Evolutionary conservation across 768 basidiomycete genomes (phyloP).

Genomic region (Mycena rosella): DNA sequence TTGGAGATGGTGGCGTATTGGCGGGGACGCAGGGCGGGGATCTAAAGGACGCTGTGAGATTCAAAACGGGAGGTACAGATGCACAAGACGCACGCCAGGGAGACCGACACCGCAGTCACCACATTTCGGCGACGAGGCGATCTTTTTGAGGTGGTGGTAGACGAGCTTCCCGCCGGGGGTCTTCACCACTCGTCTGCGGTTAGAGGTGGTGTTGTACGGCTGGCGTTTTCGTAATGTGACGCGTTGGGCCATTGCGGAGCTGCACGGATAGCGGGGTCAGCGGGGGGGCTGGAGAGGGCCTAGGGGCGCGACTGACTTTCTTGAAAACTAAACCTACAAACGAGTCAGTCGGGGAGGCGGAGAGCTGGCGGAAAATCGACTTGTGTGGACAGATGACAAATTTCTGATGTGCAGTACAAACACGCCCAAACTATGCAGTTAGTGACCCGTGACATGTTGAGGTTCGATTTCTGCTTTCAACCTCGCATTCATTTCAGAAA

Average conservation of each 20-base stretch:
- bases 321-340: constrained; percentile 23
- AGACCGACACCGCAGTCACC: constrained; percentile 98
- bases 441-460: neutral
- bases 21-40: constrained; percentile 96
- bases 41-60: constrained; percentile 56
- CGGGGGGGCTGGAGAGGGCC: neutral
- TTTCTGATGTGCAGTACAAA: neutral
- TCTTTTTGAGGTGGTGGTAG: constrained; percentile 98
- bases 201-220: constrained; percentile 98
- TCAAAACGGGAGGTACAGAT: constrained; percentile 1
- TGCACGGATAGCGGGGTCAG: neutral
- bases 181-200: constrained; percentile 95
- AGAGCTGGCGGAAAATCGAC: constrained; percentile 2
- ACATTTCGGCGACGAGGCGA: constrained; percentile 91
- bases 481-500: too few species aligned
- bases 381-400: neutral
- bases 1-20: constrained; percentile 97
- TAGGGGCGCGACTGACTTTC: constrained; percentile 12
- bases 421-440: neutral
- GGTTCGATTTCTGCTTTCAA: constrained; percentile 35
- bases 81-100: constrained; percentile 80
- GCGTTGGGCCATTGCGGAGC: constrained; percentile 90
- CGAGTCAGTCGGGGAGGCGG: neutral
- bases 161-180: constrained; percentile 99
- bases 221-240: constrained; percentile 99